A percentile compares a stretch with the other conserved stretches of the same genome.
These are phyloP conservation scores for Lyophyllum atratum DNA, from an alignment of 768 basidiomycete species.

Conservation along the genomic window DNA sequence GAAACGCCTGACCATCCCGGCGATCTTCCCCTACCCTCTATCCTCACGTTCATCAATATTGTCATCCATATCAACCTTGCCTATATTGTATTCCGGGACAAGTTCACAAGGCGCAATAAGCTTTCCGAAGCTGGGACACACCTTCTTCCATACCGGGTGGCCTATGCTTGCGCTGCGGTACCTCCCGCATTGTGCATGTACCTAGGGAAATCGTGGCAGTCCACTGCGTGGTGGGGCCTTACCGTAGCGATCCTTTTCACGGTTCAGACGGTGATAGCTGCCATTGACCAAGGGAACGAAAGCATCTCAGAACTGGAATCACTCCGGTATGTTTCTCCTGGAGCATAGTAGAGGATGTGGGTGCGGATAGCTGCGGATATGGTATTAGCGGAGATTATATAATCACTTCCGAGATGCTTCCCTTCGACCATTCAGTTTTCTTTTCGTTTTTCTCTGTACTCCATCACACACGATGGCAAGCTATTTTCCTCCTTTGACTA, in stretches of 20 bases:
- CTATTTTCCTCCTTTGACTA: slow-evolving; percentile 11
- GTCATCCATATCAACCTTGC: slow-evolving; percentile 52
- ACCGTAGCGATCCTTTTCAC: slow-evolving; percentile 44
- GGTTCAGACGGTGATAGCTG: slow-evolving; percentile 45
- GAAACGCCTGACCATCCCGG: slow-evolving; percentile 13
- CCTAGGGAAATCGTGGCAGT: slow-evolving; percentile 52
- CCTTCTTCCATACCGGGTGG: slow-evolving; percentile 29
- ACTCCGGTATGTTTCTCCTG: slow-evolving; percentile 55
- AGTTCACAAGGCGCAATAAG: slow-evolving; percentile 35
- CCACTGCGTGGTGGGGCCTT: slow-evolving; percentile 53
- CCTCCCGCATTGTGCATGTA: slow-evolving; percentile 52
- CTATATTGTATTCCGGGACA: slow-evolving; percentile 40
- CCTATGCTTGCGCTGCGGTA: slow-evolving; percentile 43
- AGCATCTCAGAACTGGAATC: slow-evolving; percentile 52
- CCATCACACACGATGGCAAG: background rate
- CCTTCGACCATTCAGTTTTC: background rate
- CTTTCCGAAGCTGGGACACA: slow-evolving; percentile 20
- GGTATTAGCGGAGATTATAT: background rate
- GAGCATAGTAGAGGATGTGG: slow-evolving; percentile 34
- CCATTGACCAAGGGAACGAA: slow-evolving; percentile 45
- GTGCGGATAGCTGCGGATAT: background rate
- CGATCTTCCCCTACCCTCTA: slow-evolving; percentile 46
- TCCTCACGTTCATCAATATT: slow-evolving; percentile 50
- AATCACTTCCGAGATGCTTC: no score
- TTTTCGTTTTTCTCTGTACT: background rate